Conservation (phyloP, 352 stramenopile genomes). For the Hyaloperonospora arabidopsidis region DNA sequence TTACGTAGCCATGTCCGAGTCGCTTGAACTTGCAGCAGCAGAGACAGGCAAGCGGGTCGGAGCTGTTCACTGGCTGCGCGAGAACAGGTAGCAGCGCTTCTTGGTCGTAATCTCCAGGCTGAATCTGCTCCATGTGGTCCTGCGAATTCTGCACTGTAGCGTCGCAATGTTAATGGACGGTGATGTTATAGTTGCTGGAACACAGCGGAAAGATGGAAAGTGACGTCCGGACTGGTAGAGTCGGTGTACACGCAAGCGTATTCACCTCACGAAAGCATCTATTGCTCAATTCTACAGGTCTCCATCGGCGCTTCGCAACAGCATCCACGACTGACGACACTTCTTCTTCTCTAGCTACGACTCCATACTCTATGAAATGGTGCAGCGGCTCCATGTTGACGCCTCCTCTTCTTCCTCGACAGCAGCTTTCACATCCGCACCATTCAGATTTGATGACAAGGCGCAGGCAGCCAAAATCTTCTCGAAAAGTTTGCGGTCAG, state of each 20-base stretch:
- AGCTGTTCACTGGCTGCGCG: conserved; percentile 20
- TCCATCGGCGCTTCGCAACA: background rate
- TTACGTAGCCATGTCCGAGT: conserved; percentile 39
- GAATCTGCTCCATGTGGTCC: conserved; percentile 17
- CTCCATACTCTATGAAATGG: conserved; percentile 42
- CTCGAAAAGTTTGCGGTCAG: conserved; percentile 30
- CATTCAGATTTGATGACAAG: conserved; percentile 7
- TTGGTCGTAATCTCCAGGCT: conserved; percentile 19
- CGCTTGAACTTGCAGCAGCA: conserved; percentile 55
- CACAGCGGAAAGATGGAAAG: too few species aligned
- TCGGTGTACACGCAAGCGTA: too few species aligned
- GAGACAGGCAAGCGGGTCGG: conserved; percentile 48
- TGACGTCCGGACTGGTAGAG: conserved; percentile 6
- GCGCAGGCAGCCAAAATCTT: conserved; percentile 18
- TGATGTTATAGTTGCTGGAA: background rate
- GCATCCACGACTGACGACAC: conserved; percentile 8
- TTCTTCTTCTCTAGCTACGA: conserved; percentile 15
- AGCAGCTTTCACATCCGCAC: conserved; percentile 1
- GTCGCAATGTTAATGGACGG: conserved; percentile 15
- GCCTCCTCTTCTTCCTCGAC: conserved; percentile 20
- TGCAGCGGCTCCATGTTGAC: conserved; percentile 47
- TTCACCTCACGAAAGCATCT: conserved; percentile 22
- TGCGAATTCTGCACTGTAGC: conserved; percentile 18
- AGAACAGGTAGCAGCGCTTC: conserved; percentile 19
- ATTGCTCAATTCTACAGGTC: conserved; percentile 18